These are phyloP conservation scores for Orbilia oligospora DNA, from an alignment of 2,329 filamentous ascomycete species.

Conservation along the genomic window DNA sequence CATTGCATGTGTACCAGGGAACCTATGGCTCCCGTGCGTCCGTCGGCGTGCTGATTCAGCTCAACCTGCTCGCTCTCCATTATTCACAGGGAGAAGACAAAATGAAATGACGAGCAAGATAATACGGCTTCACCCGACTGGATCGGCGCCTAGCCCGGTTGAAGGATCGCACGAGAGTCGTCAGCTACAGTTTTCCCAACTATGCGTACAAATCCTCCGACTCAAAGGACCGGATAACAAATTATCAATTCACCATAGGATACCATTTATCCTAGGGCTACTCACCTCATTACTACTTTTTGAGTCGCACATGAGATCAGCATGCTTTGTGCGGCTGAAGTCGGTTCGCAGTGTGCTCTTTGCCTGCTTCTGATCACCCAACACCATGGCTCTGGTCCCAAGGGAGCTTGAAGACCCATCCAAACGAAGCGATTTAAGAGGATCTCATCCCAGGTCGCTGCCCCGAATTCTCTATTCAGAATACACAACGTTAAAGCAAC, in stretches of 20 bases:
- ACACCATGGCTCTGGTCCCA: conserved; percentile 58
- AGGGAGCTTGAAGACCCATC: conserved; percentile 28
- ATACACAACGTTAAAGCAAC: conserved; percentile 33
- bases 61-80: conserved; percentile 31
- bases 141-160: conserved; percentile 40
- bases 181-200: conserved; percentile 58
- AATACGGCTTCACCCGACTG: conserved; percentile 54
- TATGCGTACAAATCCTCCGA: conserved; percentile 16
- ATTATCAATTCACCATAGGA: conserved; percentile 42
- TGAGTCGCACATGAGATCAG: conserved; percentile 59
- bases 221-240: conserved; percentile 43
- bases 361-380: conserved; percentile 55
- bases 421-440: conserved; percentile 52
- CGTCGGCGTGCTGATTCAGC: conserved; percentile 51
- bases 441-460: conserved; percentile 56
- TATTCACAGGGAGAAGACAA: conserved; percentile 27
- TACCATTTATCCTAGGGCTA: conserved; percentile 38
- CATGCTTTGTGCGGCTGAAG: conserved; percentile 60
- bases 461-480: conserved; percentile 47
- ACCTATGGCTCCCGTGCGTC: conserved; percentile 54
- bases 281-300: conserved; percentile 2
- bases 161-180: conserved; percentile 41
- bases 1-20: conserved; percentile 27
- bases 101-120: conserved; percentile 23
- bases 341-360: conserved; percentile 44